Conservation (phyloP, 1,139 yeast genomes). For the Magnusiomyces sp. region DNA sequence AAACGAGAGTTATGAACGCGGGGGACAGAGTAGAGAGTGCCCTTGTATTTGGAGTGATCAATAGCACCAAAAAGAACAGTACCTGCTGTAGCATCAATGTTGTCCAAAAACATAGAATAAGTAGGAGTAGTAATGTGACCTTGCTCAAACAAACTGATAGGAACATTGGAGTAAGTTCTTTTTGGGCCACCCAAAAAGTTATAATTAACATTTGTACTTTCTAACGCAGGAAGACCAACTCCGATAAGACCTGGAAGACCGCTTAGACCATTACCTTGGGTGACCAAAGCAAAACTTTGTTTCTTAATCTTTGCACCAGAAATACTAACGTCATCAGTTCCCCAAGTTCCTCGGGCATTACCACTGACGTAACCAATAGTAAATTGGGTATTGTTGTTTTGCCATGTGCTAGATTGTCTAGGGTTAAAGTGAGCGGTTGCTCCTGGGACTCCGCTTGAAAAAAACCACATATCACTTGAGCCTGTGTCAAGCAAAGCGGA, state of each 20-base stretch:
- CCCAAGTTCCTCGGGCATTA: slow-evolving; percentile 19
- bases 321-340: slow-evolving; percentile 16
- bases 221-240: slow-evolving; percentile 19
- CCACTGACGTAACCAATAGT: slow-evolving; percentile 17
- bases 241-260: slow-evolving; percentile 25
- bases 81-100: slow-evolving; percentile 28
- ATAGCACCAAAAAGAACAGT: slow-evolving; percentile 41
- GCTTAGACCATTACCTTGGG: slow-evolving; percentile 16
- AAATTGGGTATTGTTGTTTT: slow-evolving; percentile 13
- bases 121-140: slow-evolving; percentile 41
- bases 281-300: slow-evolving; percentile 22
- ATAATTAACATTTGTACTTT: slow-evolving; percentile 13
- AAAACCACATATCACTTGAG: slow-evolving; percentile 37
- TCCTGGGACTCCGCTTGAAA: slow-evolving; percentile 16
- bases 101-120: slow-evolving; percentile 33
- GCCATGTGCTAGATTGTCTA: slow-evolving; percentile 14
- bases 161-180: slow-evolving; percentile 19
- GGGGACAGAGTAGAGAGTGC: slow-evolving; percentile 26
- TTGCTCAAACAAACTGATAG: slow-evolving; percentile 21
- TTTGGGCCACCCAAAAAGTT: slow-evolving; percentile 7
- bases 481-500: slow-evolving; percentile 36
- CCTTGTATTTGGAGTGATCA: slow-evolving; percentile 41
- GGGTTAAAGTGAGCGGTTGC: slow-evolving; percentile 30
- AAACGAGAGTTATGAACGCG: slow-evolving; percentile 15
- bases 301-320: slow-evolving; percentile 15